Evolutionary conservation across 441 rosid species (phyloP).

Genomic region (Euphorbia schlechtendalii): DNA sequence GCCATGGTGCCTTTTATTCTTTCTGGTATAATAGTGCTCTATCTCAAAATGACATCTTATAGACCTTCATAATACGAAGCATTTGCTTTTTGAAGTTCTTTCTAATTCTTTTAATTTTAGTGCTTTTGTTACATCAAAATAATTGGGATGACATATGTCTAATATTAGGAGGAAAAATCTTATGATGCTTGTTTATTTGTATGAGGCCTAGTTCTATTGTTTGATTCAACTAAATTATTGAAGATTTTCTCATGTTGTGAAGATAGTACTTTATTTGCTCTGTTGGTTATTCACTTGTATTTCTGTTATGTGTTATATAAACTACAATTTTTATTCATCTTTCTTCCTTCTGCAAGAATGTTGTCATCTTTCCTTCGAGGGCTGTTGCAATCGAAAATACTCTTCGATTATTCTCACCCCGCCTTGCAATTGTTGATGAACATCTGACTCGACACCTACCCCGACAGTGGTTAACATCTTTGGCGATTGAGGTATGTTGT

Average conservation of each 20-base stretch:
- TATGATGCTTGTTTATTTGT: too few species aligned
- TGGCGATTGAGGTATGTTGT: slow-evolving; percentile 61
- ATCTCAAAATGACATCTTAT: slow-evolving; percentile 2
- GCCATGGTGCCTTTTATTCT: too few species aligned
- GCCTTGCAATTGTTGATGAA: slow-evolving; percentile 84
- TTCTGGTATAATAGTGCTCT: background rate
- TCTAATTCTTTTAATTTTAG: too few species aligned
- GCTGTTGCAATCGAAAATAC: slow-evolving; percentile 81
- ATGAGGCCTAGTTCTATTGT: too few species aligned
- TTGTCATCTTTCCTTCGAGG: slow-evolving; percentile 89
- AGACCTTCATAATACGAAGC: background rate
- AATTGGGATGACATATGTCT: too few species aligned
- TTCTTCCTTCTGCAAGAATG: slow-evolving; percentile 45
- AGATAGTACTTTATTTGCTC: background rate
- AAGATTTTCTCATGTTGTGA: background rate
- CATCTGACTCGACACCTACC: slow-evolving; percentile 80
- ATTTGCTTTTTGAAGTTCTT: background rate
- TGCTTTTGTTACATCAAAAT: too few species aligned
- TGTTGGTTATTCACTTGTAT: background rate
- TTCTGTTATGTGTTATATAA: slow-evolving; percentile 11
- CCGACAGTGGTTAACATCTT: slow-evolving; percentile 79
- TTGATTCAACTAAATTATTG: background rate
- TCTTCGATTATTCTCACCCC: slow-evolving; percentile 83
- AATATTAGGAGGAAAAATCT: too few species aligned
- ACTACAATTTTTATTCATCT: slow-evolving; percentile 27